Evolutionary conservation across 2,329 filamentous ascomycete species (phyloP).

Genomic region (Ceratocystis cubensis): DNA sequence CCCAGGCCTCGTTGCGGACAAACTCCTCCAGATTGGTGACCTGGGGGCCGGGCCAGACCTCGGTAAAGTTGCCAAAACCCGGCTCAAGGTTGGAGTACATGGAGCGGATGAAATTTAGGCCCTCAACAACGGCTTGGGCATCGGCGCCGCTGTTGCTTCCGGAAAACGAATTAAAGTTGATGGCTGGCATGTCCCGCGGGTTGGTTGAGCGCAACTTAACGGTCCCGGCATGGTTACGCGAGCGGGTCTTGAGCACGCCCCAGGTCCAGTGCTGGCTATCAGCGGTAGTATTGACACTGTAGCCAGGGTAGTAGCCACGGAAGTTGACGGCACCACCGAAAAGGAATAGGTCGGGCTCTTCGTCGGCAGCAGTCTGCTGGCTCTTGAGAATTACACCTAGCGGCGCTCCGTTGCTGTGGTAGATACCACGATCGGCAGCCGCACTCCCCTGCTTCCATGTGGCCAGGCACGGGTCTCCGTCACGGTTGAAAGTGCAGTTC

Average conservation of each 20-base stretch:
- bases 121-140: conserved; percentile 30
- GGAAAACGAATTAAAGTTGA: conserved; percentile 45
- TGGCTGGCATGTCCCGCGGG: conserved; percentile 50
- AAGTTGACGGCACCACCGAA: conserved; percentile 44
- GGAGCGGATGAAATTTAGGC: conserved; percentile 26
- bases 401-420: conserved; percentile 21
- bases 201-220: conserved; percentile 48
- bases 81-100: conserved; percentile 24
- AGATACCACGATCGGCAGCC: conserved; percentile 16
- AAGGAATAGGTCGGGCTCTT: conserved; percentile 41
- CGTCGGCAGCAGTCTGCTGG: conserved; percentile 20
- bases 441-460: conserved; percentile 15
- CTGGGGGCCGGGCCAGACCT: conserved; percentile 20
- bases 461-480: conserved; percentile 17
- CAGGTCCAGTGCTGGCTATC: conserved; percentile 33
- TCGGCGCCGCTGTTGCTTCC: conserved; percentile 36
- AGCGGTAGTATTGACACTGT: conserved; percentile 33
- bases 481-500: conserved; percentile 17
- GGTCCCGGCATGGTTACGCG: conserved; percentile 46
- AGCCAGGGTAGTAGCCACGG: conserved; percentile 45
- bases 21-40: conserved; percentile 27
- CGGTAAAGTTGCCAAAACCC: conserved; percentile 19
- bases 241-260: conserved; percentile 40
- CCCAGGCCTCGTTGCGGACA: conserved; percentile 35
- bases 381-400: conserved; percentile 21